Evolutionary conservation across 129 eudicot species (phyloP), one percentile per base, ranked within the genome.

Genomic region (Lactuca saligna): DNA sequence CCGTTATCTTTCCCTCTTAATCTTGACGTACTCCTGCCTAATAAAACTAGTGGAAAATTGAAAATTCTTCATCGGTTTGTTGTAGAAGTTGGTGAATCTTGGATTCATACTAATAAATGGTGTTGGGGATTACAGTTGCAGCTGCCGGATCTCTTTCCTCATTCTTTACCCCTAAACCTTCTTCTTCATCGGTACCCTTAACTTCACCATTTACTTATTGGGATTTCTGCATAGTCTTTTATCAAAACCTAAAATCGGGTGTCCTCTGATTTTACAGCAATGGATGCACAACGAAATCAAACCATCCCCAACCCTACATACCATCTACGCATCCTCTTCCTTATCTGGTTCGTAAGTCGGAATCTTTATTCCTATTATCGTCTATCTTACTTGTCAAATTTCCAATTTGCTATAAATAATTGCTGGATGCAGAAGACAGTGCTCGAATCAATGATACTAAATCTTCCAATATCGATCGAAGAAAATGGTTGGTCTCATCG

Each of bases 1-100:
- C 74, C 78, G 84, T 75, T 78, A 80, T 82, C 85, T 73, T 82
- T 76, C 91, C 84, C 85, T 81, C 84, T 71, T 57, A 62, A 74
- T 29, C 66, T 76, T 63, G 50, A n/a, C 25, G 57, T 41, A 0
- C 59, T 74, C 10, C 64, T 51, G 35, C 61, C n/a, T 57, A 33
- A 7, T 16, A 33, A 42, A 11, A 44, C 20, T 54, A 39, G 35
- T 35, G 44, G 61, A 61, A 55, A 49, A 44, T 17, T 51, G 46
- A 41, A 64, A 8, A 46, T 68, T 69, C 17, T 55, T 65, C 61
- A 39, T 42, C 7, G 16, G 14, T 37, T 48, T 25, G 57, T 25
- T 48, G 56, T 44, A 59, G 63, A 13, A 58, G 7, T 0, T 0
- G 57, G 32, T 13, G 38, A 9, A 29, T 35, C 49, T 11, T 42